These are phyloP conservation scores for Russula emetica DNA, from an alignment of 768 basidiomycete species.

Conservation along the genomic window DNA sequence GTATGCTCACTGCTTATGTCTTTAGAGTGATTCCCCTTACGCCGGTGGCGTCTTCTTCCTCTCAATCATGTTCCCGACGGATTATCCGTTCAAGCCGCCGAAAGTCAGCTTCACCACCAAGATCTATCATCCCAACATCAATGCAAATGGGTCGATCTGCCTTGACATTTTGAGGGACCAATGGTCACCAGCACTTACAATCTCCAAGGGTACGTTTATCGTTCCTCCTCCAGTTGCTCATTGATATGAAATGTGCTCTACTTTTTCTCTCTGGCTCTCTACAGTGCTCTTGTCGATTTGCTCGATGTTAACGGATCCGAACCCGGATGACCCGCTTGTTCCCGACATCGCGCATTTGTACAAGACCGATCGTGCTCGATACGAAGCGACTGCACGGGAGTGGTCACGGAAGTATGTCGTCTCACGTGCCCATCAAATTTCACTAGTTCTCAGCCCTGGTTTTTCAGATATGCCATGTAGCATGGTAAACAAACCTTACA, in stretches of 20 bases:
- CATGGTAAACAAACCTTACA: constrained; percentile 13
- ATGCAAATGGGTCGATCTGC: constrained; percentile 98
- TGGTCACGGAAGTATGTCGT: constrained; percentile 95
- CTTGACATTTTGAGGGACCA: constrained; percentile 98
- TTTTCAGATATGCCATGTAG: constrained; percentile 28
- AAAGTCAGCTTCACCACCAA: constrained; percentile 99
- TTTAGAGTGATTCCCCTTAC: constrained; percentile 93
- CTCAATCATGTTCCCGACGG: constrained; percentile 88
- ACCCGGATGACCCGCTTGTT: constrained; percentile 97
- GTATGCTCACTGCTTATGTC: constrained; percentile 32
- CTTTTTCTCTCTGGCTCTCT: neutral
- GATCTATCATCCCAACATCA: constrained; percentile 99
- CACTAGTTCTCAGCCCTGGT: constrained; percentile 7
- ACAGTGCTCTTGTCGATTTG: constrained; percentile 95
- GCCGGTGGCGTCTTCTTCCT: constrained; percentile 99
- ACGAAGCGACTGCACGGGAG: constrained; percentile 97
- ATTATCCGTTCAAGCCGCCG: constrained; percentile 99
- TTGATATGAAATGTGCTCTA: constrained; percentile 4
- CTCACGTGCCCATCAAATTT: neutral
- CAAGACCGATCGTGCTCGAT: constrained; percentile 97
- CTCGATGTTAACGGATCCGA: constrained; percentile 99
- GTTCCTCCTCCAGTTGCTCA: neutral
- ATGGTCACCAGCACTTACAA: constrained; percentile 98
- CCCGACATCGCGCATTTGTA: constrained; percentile 98
- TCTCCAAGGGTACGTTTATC: constrained; percentile 80